A percentile compares a stretch with the other conserved stretches of the same genome.
These are phyloP conservation scores for Colletotrichum liriopes DNA, from an alignment of 2,329 filamentous ascomycete genomes.

Conservation along the genomic window DNA sequence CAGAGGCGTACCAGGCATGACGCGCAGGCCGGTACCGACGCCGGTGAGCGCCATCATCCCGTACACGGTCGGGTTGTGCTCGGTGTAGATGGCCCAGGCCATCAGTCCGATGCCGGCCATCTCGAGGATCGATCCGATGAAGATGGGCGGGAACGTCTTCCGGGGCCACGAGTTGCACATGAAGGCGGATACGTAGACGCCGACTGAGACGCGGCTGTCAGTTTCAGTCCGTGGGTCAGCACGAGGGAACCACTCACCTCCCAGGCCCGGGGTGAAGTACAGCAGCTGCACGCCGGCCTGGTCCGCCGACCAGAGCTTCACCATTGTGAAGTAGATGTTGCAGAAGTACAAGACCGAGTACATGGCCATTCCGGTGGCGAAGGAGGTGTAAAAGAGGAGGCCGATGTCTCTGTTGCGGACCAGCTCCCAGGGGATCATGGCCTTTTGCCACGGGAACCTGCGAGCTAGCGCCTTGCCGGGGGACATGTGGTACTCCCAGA, in stretches of 20 bases:
- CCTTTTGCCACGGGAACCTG: conserved; percentile 67
- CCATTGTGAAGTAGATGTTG: conserved; percentile 77
- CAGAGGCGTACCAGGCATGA: conserved; percentile 66
- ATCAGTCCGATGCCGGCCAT: conserved; percentile 72
- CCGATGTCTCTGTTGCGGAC: conserved; percentile 71
- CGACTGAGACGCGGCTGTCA: conserved; percentile 52
- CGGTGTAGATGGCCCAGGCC: conserved; percentile 68
- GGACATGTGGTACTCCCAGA: conserved; percentile 70
- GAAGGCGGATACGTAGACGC: conserved; percentile 71
- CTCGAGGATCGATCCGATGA: conserved; percentile 70
- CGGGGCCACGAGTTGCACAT: conserved; percentile 74
- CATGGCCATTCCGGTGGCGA: conserved; percentile 71
- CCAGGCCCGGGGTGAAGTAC: conserved; percentile 76
- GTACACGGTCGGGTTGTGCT: conserved; percentile 67
- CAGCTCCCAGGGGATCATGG: conserved; percentile 77
- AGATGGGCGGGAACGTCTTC: conserved; percentile 73
- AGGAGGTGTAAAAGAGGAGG: conserved; percentile 75
- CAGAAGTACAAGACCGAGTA: conserved; percentile 76
- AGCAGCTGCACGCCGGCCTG: conserved; percentile 71
- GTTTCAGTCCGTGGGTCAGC: background rate
- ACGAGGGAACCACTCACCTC: conserved; percentile 55
- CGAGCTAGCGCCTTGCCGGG: conserved; percentile 63
- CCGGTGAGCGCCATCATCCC: conserved; percentile 78
- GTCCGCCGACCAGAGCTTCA: conserved; percentile 59
- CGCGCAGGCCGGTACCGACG: conserved; percentile 74